Evolutionary conservation across 1,284 basidiomycete genomes (phyloP), one percentile per base, ranked within the genome.

Genomic region (Ganoderma boninense): DNA sequence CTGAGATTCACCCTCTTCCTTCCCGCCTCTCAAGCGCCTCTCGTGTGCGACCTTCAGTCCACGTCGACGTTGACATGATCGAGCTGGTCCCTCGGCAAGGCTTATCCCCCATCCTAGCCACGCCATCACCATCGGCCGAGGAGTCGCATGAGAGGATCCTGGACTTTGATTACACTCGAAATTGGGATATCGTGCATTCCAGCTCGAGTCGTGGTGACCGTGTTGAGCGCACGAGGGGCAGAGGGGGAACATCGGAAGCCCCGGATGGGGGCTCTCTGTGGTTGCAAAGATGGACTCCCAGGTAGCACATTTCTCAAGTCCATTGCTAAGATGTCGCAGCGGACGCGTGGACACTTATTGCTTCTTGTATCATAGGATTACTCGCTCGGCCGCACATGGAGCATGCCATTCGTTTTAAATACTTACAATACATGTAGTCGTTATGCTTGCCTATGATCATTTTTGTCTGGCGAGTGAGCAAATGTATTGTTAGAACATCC

Each of bases 61-160:
- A 60, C 8, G 57, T 60, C 35, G 40, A 60, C 38, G 46, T 26
- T 18, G 62, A 64, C 1, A 62, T 66, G 13, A 67, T 72, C 60
- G 71, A 72, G 40, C 62, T 69, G 26, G 52, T 69, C 29, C 71
- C 71, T 6, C 40, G 49, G 16, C 44, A 38, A 38, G 38, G 42
- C 23, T 7, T 54, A 13, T 64, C 65, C 18, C 65, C 46, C 16
- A 16, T 29, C 14, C 62, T 43, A 54, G 8, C 38, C 52, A 64
- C 46, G 20, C 23, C 64, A 23, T 42, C n/a, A 13, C n/a, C 6
- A 14, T 26, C 49, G 8, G 49, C 49, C 2, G 32, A 54, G 64
- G 26, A 6, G 23, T 42, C 63, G 44, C 63, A 49, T 6, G 46
- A 32, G 29, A 42, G n/a, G 42, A 32, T 2, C 11, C 14, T 23